phyloP scores from a whole-genome alignment of 139 green algal genomes.

The Chlamydomonas sphaeroides region DNA sequence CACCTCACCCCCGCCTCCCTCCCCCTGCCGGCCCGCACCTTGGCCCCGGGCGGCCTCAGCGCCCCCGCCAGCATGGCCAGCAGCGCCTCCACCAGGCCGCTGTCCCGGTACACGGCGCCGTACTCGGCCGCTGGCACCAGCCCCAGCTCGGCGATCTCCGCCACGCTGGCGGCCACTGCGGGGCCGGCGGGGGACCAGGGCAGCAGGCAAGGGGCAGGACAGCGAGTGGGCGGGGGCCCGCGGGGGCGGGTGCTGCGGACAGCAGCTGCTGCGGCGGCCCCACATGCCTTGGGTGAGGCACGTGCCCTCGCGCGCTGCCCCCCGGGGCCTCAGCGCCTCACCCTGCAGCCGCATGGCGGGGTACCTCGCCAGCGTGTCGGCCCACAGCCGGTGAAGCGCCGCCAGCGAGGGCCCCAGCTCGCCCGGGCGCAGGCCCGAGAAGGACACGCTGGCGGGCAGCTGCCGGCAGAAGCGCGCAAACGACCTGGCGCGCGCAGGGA shows the following conservation, averaged over 20 bases:
- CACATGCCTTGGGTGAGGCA: no score
- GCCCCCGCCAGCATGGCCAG: slow-evolving; percentile 15
- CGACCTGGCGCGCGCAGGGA: neutral
- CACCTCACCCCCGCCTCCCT: no score
- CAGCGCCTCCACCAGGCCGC: slow-evolving; percentile 25
- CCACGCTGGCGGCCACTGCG: neutral
- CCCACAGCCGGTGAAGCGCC: slow-evolving; percentile 18
- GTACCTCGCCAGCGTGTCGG: neutral
- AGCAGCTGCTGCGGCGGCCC: no score
- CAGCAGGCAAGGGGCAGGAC: neutral
- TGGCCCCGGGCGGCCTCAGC: neutral
- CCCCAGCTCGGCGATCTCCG: slow-evolving; percentile 9
- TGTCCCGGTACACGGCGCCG: slow-evolving; percentile 4
- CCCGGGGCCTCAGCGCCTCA: no score
- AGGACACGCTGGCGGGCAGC: slow-evolving; percentile 4
- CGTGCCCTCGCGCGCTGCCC: no score
- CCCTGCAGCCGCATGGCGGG: slow-evolving; percentile 7
- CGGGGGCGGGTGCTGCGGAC: neutral
- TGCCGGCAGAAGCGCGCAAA: neutral
- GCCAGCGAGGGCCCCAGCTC: slow-evolving; percentile 1
- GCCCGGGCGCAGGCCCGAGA: neutral
- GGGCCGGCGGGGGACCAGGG: no score
- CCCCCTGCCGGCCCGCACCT: neutral
- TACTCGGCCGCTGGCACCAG: slow-evolving; percentile 10
- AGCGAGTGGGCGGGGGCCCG: no score